These are phyloP conservation scores for Fusarium ramigenum DNA, from an alignment of 2,329 filamentous ascomycete genomes.

Conservation along the genomic window DNA sequence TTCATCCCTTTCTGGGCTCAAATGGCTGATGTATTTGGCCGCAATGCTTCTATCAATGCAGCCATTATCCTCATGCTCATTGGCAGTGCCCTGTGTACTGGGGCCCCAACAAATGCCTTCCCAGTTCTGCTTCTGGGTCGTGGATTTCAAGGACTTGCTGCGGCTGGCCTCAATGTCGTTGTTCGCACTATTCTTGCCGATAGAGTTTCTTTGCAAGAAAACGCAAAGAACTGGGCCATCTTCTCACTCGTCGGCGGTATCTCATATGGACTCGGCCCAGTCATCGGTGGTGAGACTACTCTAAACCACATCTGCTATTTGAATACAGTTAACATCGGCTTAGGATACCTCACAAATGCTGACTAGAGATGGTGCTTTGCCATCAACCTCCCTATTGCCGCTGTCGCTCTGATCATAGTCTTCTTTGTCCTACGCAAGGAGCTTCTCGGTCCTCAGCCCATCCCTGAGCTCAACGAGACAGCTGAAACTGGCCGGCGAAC, in stretches of 20 bases:
- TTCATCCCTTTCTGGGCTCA: slow-evolving; percentile 75
- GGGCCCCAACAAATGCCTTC: slow-evolving; percentile 62
- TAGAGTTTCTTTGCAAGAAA: slow-evolving; percentile 68
- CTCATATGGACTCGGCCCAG: slow-evolving; percentile 68
- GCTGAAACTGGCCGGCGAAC: slow-evolving; percentile 45
- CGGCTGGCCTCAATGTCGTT: slow-evolving; percentile 68
- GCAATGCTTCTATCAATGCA: slow-evolving; percentile 66
- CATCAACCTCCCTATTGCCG: slow-evolving; percentile 66
- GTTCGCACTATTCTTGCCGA: slow-evolving; percentile 72
- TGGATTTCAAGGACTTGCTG: slow-evolving; percentile 69
- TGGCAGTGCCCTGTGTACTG: slow-evolving; percentile 70
- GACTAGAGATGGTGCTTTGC: slow-evolving; percentile 76
- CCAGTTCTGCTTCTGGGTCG: slow-evolving; percentile 69
- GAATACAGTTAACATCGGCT: slow-evolving; percentile 1
- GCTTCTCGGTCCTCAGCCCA: slow-evolving; percentile 62
- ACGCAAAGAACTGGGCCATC: slow-evolving; percentile 68
- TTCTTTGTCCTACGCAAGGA: slow-evolving; percentile 67
- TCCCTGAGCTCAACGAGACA: slow-evolving; percentile 56
- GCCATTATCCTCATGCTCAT: slow-evolving; percentile 66
- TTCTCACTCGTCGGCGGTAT: slow-evolving; percentile 69
- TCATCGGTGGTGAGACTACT: slow-evolving; percentile 60
- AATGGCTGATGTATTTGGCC: slow-evolving; percentile 71
- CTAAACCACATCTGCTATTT: too few relatives aligned
- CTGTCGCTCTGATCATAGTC: slow-evolving; percentile 61
- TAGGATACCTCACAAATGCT: slow-evolving; percentile 59